A percentile compares a stretch with the other conserved stretches of the same genome.
Evolutionary conservation across 1,284 basidiomycete species (phyloP).

Genomic region (Malassezia cuniculi): DNA sequence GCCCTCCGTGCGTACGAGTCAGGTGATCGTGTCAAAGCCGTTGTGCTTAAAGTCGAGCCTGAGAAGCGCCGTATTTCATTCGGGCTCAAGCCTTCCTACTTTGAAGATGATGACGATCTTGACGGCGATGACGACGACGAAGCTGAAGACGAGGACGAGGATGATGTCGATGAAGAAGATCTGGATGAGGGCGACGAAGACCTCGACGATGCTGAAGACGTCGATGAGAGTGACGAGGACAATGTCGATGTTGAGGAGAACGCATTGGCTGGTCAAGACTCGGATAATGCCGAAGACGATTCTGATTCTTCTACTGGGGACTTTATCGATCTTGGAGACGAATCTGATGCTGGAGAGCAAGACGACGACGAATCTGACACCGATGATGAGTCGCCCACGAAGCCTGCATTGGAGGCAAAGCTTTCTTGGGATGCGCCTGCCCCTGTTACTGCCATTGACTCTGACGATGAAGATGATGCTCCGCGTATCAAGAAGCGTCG

Average conservation of each 20-base stretch:
- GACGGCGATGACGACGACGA: constrained; percentile 46
- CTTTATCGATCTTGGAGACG: background rate
- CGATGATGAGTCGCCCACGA: background rate
- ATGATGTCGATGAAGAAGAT: constrained; percentile 15
- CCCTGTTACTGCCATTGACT: constrained; percentile 18
- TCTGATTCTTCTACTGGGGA: background rate
- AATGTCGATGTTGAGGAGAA: constrained; percentile 1
- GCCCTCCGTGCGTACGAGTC: constrained; percentile 71
- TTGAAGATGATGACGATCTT: constrained; percentile 48
- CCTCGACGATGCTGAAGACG: constrained; percentile 6
- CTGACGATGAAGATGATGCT: constrained; percentile 50
- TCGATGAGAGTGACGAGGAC: constrained; percentile 53
- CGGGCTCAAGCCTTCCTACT: constrained; percentile 78
- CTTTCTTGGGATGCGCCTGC: constrained; percentile 8
- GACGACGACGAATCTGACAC: constrained; percentile 6
- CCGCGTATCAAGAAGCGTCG: constrained; percentile 11
- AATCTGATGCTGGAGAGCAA: background rate
- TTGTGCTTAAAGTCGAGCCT: constrained; percentile 59
- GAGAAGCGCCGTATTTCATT: constrained; percentile 71
- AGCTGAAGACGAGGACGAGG: constrained; percentile 45
- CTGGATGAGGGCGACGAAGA: constrained; percentile 18
- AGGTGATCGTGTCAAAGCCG: constrained; percentile 72
- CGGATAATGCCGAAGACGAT: background rate
- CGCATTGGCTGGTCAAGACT: background rate
- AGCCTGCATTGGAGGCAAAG: background rate